Conservation (phyloP, 768 basidiomycete species). For the Boletus pseudopeckii region DNA sequence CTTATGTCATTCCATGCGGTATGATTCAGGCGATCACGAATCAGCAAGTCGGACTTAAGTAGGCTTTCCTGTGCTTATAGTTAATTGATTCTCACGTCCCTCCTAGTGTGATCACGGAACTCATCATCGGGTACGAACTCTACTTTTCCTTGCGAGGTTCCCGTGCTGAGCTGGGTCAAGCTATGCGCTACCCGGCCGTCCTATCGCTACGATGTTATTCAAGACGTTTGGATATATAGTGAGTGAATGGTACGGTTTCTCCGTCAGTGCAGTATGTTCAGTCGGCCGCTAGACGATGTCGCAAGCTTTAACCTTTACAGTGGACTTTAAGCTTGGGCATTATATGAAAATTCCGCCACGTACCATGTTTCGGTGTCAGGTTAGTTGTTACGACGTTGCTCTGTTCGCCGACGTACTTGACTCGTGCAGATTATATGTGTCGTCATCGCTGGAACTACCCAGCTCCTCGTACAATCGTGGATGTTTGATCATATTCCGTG, state of each 20-base stretch:
- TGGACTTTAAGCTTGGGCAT: conserved; percentile 79
- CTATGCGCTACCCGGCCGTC: conserved; percentile 72
- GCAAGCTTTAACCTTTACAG: conserved; percentile 60
- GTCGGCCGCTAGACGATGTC: conserved; percentile 25
- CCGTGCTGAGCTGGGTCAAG: conserved; percentile 11
- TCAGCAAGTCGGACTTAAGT: conserved; percentile 69
- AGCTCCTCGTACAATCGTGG: conserved; percentile 74
- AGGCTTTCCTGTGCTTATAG: background rate
- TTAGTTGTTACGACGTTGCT: conserved; percentile 19
- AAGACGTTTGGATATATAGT: conserved; percentile 78
- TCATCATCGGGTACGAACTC: conserved; percentile 58
- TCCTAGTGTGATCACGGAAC: conserved; percentile 65
- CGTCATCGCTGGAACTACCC: conserved; percentile 65
- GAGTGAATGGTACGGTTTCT: background rate
- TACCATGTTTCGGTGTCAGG: conserved; percentile 69
- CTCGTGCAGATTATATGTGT: conserved; percentile 54
- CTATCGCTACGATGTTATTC: conserved; percentile 84
- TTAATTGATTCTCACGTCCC: background rate
- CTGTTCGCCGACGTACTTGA: background rate
- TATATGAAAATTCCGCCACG: conserved; percentile 63
- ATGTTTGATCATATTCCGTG: conserved; percentile 62
- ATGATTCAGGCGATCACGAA: conserved; percentile 74
- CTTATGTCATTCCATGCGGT: conserved; percentile 51
- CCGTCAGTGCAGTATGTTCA: background rate
- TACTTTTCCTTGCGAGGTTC: background rate